Base-by-base conservation (phyloP, 2,329 filamentous ascomycete genomes). In the Calonectria honghensis region DNA sequence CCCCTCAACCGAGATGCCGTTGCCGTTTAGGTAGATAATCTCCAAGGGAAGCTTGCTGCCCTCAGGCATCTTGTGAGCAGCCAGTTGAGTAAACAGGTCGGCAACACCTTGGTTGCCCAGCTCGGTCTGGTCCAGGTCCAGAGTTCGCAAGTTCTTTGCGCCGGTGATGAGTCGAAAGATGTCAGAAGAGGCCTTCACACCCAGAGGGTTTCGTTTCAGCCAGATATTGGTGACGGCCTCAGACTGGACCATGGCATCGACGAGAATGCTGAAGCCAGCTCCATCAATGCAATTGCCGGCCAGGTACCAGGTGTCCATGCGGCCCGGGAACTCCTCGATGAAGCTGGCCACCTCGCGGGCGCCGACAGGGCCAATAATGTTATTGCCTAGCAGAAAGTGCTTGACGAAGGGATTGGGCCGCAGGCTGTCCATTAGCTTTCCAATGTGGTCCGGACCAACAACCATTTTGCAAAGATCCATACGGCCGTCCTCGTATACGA, bases 401-500 rank as follows among this genome's bases (percentile, higher is more conserved):
- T 83, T 84, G 64, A 90, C 85, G 78, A 88, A 88, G 24, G 81
- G 79, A 77, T 90, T 90, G 3, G 82, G 78, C 59, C 85, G 85
- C 74, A 91, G 82, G 68, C 86, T 87, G 54, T 88, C 81, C 85
- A 91, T 89, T 59, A 91, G 81, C n/a, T 83, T 82, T 35, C 84
- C 84, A 74, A 90, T 89, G 66, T 90, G 87, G 24, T 86, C 85
- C 13, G 89, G 89, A 1, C 89, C 89, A 50, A 90, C 85, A 4
- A 89, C 89, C 85, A 89, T 89, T 82, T 90, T 90, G 84, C 89
- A 90, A 3, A 91, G 85, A 77, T 91, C 89, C 82, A 91, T 86
- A 16, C 89, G 86, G 11, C 86, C 86, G 75, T 90, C 89, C 68
- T 88, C 85, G 73, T 90, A 91, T 7, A 90, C 81, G 31, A 86